Base-by-base conservation (phyloP, 192 early-diverging fungal species). In the Umbelopsis vinacea region DNA sequence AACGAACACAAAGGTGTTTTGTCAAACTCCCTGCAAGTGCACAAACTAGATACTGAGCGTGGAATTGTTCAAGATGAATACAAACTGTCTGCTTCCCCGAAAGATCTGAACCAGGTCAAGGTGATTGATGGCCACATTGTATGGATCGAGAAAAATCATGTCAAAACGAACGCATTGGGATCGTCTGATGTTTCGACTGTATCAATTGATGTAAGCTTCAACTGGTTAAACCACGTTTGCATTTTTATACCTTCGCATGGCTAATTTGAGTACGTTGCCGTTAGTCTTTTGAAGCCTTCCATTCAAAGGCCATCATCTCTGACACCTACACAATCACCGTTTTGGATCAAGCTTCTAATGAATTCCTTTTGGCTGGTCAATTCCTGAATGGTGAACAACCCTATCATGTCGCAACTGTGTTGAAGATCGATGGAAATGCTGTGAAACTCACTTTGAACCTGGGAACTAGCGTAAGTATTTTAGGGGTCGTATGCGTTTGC, bases 141-240 rank as follows among this genome's bases (percentile, higher is more conserved):
- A 23, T 87, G 86, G 86, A 80, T 80, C 37, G 86, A 85, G 19
- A 47, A 76, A 35, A 69, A 80, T 6, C 76, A 79, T 73, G 79
- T 86, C 40, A 76, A 85, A 15, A 81, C 79, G 79, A 67, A 69
- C 53, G 47, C 63, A 52, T 43, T 75, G 23, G 74, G 68, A 38
- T 82, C 29, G 76, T 81, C 66, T 72, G 77, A 17, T 70, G 82
- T 60, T 76, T 77, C 26, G 29, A 76, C 73, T 57, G 47, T 2
- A 22, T 69, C 46, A 76, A 81, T 6, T 52, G 76, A 74, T 80
- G 83, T 78, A 78, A 81, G 72, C 38, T 43, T 75, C 17, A 74
- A 69, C 72, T 81, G 81, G 48, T 70, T 79, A 5, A 79, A 83
- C 77, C 10, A 81, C 19, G 71, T 77, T 50, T 50, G 14, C 73